Conservation (phyloP, 805 yeast species). For the Ogataea parapolymorpha region DNA sequence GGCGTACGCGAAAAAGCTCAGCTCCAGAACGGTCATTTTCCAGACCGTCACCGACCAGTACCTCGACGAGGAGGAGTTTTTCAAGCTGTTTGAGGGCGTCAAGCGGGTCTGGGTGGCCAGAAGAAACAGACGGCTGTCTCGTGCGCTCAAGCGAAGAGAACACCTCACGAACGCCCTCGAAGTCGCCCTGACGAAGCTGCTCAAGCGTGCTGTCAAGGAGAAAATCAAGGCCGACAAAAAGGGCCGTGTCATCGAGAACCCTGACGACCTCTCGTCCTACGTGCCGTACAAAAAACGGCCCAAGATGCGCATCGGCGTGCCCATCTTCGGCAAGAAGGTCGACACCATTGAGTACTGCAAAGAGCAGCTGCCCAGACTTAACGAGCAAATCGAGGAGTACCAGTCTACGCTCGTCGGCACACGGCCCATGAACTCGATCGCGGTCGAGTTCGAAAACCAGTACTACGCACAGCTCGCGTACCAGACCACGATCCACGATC, state of each 20-base stretch:
- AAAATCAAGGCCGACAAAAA: conserved; percentile 66
- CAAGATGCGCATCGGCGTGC: conserved; percentile 36
- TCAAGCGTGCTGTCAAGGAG: conserved; percentile 62
- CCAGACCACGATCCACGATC: conserved; percentile 62
- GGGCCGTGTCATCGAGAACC: conserved; percentile 42
- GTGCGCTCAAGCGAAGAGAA: conserved; percentile 57
- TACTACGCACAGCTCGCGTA: conserved; percentile 71
- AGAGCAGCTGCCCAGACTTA: conserved; percentile 54
- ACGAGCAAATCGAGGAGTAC: conserved; percentile 52
- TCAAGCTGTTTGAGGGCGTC: conserved; percentile 78
- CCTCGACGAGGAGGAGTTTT: conserved; percentile 67
- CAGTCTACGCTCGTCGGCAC: conserved; percentile 47
- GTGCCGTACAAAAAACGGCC: conserved; percentile 71
- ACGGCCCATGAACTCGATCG: conserved; percentile 72
- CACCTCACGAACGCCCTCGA: conserved; percentile 62
- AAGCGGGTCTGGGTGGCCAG: conserved; percentile 79
- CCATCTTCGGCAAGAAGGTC: conserved; percentile 52
- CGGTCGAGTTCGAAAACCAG: conserved; percentile 76
- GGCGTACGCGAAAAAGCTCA: conserved; percentile 64
- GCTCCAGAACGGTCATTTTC: conserved; percentile 79
- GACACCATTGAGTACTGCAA: conserved; percentile 60
- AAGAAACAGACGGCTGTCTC: conserved; percentile 50
- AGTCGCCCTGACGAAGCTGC: conserved; percentile 53
- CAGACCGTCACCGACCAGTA: conserved; percentile 78
- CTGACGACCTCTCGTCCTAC: conserved; percentile 49